These are phyloP conservation scores for Colletotrichum cereale DNA, from an alignment of 2,329 filamentous ascomycete species.

Conservation along the genomic window DNA sequence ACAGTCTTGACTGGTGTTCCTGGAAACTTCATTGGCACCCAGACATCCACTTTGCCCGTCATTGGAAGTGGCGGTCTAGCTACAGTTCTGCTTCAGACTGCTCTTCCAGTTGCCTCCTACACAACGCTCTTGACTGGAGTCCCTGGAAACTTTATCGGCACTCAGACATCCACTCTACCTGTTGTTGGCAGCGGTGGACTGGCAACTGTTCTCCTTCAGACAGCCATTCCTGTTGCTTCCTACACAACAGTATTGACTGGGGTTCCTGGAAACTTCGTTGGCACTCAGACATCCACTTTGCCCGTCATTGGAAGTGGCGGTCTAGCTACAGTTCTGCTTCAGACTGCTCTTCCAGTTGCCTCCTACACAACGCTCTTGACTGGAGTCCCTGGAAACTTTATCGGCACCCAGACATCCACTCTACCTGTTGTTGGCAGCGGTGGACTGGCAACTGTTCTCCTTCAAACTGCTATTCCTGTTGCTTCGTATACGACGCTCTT, in stretches of 20 bases:
- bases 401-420: conserved; percentile 11
- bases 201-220: conserved; percentile 20
- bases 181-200: conserved; percentile 2
- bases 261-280: conserved; percentile 11
- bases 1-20: conserved; percentile 3
- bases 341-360: background rate
- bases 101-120: no score
- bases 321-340: no score
- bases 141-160: no score
- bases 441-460: conserved; percentile 8
- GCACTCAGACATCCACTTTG: no score
- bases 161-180: conserved; percentile 2
- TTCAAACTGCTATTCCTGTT: conserved; percentile 20
- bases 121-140: no score
- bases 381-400: background rate
- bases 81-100: no score
- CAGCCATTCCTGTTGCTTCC: conserved; percentile 5
- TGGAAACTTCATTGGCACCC: conserved; percentile 13
- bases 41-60: no score
- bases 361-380: background rate
- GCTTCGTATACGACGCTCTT: background rate
- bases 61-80: no score
- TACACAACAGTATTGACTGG: conserved; percentile 4
- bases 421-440: conserved; percentile 5
- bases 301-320: no score